A percentile compares a stretch with the other conserved stretches of the same genome.
Conservation (phyloP, 768 basidiomycete genomes). For the Naganishia antarctica region DNA sequence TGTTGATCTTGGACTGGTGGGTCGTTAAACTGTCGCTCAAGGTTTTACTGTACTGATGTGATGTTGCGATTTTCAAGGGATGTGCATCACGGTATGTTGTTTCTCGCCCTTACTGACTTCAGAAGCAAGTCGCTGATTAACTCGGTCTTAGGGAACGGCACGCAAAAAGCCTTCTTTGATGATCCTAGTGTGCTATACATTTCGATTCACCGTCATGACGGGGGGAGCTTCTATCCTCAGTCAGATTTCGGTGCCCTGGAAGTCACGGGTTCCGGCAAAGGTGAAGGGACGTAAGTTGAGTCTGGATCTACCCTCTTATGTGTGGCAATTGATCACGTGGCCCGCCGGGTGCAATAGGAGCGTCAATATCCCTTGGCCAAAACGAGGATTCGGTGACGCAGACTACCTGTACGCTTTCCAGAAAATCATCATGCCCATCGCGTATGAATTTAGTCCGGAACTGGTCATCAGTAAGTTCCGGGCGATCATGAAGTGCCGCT, state of each 20-base stretch:
- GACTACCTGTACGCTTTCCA: conserved; percentile 98
- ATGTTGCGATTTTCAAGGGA: conserved; percentile 59
- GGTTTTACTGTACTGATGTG: background rate
- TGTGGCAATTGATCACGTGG: background rate
- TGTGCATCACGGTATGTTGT: conserved; percentile 83
- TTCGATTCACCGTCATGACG: conserved; percentile 90
- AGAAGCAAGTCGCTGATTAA: too few relatives aligned
- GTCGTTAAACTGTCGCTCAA: conserved; percentile 42
- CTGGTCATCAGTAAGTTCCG: conserved; percentile 80
- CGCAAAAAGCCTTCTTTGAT: conserved; percentile 90
- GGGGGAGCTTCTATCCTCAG: conserved; percentile 85
- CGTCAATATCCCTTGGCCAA: conserved; percentile 94
- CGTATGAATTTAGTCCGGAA: conserved; percentile 91
- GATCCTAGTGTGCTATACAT: conserved; percentile 88
- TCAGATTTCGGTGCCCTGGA: conserved; percentile 82
- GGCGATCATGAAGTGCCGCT: too few relatives aligned
- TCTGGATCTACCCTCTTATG: conserved; percentile 46
- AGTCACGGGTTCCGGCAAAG: conserved; percentile 76
- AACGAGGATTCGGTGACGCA: conserved; percentile 79
- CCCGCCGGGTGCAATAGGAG: conserved; percentile 52
- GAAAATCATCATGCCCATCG: conserved; percentile 91
- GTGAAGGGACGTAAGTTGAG: conserved; percentile 68
- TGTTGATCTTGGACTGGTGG: conserved; percentile 92
- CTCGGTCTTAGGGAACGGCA: conserved; percentile 75
- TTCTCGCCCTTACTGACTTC: too few relatives aligned